Conservation (phyloP, 768 basidiomycete species). For the Lentinula sp. region DNA sequence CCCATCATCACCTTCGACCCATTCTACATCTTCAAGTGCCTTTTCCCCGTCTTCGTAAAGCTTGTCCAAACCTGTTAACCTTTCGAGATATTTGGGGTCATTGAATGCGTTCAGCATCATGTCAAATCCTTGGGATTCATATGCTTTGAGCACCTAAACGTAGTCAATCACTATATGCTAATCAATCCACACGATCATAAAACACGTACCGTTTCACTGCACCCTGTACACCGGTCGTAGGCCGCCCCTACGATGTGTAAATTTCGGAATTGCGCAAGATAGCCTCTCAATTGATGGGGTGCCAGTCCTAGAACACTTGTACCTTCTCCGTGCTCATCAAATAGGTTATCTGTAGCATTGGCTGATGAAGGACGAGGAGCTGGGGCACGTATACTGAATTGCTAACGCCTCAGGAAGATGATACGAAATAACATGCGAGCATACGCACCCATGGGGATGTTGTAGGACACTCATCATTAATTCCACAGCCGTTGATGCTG, state of each 20-base stretch:
- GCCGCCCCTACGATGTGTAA: conserved; percentile 82
- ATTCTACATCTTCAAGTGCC: conserved; percentile 64
- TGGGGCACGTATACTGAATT: conserved; percentile 53
- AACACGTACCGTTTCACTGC: conserved; percentile 64
- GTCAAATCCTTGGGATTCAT: conserved; percentile 72
- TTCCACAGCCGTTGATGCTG: conserved; percentile 89
- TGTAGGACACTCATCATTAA: conserved; percentile 84
- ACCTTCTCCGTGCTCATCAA: conserved; percentile 22
- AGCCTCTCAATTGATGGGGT: conserved; percentile 92
- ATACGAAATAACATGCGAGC: not conserved
- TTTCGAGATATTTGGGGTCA: conserved; percentile 69
- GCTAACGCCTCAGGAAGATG: not conserved
- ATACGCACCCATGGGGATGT: conserved; percentile 75
- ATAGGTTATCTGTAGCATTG: conserved; percentile 16
- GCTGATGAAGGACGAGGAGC: conserved; percentile 51
- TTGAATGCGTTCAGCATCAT: conserved; percentile 82
- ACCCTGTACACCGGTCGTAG: conserved; percentile 86
- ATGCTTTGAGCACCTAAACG: conserved; percentile 70
- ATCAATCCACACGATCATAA: not conserved
- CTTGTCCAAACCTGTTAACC: conserved; percentile 72
- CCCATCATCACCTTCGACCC: conserved; percentile 55
- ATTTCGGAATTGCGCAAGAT: conserved; percentile 80
- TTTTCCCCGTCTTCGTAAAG: conserved; percentile 72
- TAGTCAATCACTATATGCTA: not conserved
- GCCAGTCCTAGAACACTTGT: conserved; percentile 75